Evolutionary conservation across 2,329 filamentous ascomycete genomes (phyloP).

Genomic region (Biscogniauxia mediterranea): DNA sequence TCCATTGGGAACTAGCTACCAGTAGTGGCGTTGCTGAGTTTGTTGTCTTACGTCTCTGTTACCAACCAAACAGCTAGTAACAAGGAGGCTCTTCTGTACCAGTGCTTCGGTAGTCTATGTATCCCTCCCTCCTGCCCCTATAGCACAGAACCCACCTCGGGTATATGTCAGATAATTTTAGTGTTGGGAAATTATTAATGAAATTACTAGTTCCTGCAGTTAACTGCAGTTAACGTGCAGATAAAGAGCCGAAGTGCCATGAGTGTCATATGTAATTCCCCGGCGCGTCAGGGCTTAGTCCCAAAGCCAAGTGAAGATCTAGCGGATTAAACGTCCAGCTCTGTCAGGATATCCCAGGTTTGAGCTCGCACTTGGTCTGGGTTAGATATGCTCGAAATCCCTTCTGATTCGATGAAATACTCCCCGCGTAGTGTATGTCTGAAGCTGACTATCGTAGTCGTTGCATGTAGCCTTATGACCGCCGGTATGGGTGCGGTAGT

Average conservation of each 20-base stretch:
- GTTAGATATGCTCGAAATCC: constrained; percentile 25
- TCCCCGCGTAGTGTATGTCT: constrained; percentile 14
- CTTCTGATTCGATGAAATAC: constrained; percentile 31
- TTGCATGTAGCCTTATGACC: constrained; percentile 21
- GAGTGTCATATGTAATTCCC: not conserved
- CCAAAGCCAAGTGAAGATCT: constrained; percentile 22
- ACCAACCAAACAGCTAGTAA: constrained; percentile 16
- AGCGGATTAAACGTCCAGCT: constrained; percentile 30
- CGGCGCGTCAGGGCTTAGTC: constrained; percentile 15
- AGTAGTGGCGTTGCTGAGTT: constrained; percentile 32
- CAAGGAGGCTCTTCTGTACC: constrained; percentile 16
- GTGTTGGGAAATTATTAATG: not conserved
- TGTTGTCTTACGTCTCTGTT: constrained; percentile 17
- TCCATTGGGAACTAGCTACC: constrained; percentile 25
- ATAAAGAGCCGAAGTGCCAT: not conserved
- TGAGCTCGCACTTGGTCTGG: constrained; percentile 27
- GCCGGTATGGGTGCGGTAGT: constrained; percentile 17
- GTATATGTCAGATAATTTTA: not conserved
- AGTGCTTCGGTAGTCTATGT: constrained; percentile 4
- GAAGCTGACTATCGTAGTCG: constrained; percentile 21
- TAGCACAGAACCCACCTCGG: constrained; percentile 10
- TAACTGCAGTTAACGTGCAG: not conserved
- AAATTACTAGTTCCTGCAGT: not conserved
- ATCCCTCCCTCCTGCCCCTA: constrained; percentile 8
- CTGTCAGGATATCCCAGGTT: constrained; percentile 33